phyloP scores from a whole-genome alignment of 495 filamentous ascomycete species.

The Tricharina praecox region DNA sequence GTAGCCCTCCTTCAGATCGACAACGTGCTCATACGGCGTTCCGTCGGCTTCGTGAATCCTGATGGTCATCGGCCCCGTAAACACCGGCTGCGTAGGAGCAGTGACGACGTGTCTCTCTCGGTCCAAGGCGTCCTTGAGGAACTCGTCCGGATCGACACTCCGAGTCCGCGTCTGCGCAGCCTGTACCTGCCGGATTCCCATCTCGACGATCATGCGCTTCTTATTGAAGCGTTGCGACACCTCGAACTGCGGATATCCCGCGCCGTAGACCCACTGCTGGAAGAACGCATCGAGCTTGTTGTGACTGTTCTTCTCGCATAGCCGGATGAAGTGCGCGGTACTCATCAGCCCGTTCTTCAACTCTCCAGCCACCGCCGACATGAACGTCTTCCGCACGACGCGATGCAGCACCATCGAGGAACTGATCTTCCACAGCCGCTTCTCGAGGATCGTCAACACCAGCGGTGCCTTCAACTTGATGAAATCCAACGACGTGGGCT shows the following conservation, averaged over 20 bases:
- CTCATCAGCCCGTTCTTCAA: conserved; percentile 55
- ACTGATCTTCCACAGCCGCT: conserved; percentile 69
- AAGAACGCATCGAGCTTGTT: conserved; percentile 75
- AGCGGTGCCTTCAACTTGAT: conserved; percentile 80
- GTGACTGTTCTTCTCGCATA: conserved; percentile 74
- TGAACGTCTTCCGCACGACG: conserved; percentile 64
- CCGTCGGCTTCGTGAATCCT: conserved; percentile 97
- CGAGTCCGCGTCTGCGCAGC: conserved; percentile 31
- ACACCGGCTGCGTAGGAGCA: conserved; percentile 53
- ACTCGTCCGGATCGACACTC: conserved; percentile 35
- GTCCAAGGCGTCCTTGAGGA: conserved; percentile 70
- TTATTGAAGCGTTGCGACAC: conserved; percentile 89
- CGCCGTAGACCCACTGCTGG: conserved; percentile 76
- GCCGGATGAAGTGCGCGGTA: conserved; percentile 54
- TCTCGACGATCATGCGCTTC: conserved; percentile 88
- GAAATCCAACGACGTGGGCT: conserved; percentile 68
- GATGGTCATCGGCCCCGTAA: conserved; percentile 92
- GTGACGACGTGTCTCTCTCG: conserved; percentile 52
- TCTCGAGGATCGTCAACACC: conserved; percentile 85
- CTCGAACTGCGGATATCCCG: conserved; percentile 72
- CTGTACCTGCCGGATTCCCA: conserved; percentile 74
- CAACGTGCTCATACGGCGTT: conserved; percentile 95
- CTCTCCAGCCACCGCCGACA: conserved; percentile 63
- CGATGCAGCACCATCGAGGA: conserved; percentile 67
- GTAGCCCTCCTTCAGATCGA: conserved; percentile 72